These are phyloP conservation scores for Amniculicola lignicola DNA, from an alignment of 495 filamentous ascomycete genomes.

Conservation along the genomic window DNA sequence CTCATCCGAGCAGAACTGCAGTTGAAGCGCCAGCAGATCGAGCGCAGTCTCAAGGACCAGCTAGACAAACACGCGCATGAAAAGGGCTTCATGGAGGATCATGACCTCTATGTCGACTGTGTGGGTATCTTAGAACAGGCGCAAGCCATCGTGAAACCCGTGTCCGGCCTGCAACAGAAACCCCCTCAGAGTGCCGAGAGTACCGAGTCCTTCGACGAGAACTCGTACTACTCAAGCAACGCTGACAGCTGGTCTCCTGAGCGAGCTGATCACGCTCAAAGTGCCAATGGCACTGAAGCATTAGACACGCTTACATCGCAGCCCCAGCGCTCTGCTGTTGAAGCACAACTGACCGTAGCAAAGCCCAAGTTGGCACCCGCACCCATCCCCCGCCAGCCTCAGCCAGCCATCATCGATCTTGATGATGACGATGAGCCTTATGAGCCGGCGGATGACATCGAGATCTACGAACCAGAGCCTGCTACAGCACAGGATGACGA, in stretches of 20 bases:
- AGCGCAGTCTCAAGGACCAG: slow-evolving; percentile 72
- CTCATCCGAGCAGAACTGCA: slow-evolving; percentile 78
- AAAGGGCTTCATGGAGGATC: slow-evolving; percentile 56
- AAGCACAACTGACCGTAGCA: slow-evolving; percentile 20
- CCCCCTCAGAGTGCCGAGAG: slow-evolving; percentile 53
- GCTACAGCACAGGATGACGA: slow-evolving; percentile 18
- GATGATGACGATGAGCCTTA: slow-evolving; percentile 35
- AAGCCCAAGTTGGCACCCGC: not conserved
- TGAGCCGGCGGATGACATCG: slow-evolving; percentile 33
- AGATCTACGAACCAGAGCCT: slow-evolving; percentile 27
- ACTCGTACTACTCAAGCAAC: slow-evolving; percentile 92
- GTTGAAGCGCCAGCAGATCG: slow-evolving; percentile 74
- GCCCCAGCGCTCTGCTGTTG: slow-evolving; percentile 5
- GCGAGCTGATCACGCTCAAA: slow-evolving; percentile 38
- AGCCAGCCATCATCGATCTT: slow-evolving; percentile 11
- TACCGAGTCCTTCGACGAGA: slow-evolving; percentile 83
- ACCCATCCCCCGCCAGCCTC: not conserved
- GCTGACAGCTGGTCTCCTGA: slow-evolving; percentile 45
- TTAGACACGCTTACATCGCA: slow-evolving; percentile 18
- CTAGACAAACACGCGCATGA: slow-evolving; percentile 61
- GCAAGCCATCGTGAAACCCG: slow-evolving; percentile 64
- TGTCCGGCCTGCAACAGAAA: slow-evolving; percentile 50
- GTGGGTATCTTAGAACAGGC: slow-evolving; percentile 70
- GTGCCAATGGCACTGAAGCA: slow-evolving; percentile 20
- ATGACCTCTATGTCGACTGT: slow-evolving; percentile 71